Evolutionary conservation across 176 grass and related monocot genomes (phyloP).

Genomic region (Eremochloa ophiuroides): DNA sequence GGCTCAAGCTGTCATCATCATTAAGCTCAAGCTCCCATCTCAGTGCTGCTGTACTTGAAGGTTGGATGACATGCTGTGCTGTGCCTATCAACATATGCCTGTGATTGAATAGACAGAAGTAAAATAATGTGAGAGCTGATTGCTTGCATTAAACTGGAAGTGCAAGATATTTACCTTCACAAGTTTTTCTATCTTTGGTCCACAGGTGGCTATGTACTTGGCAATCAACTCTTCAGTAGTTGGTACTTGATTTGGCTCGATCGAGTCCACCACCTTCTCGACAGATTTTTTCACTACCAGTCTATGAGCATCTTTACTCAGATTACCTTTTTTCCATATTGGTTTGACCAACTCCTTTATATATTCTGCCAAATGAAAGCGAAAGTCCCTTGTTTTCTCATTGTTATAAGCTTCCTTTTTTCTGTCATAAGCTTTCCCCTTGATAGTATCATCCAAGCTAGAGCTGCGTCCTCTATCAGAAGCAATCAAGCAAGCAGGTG

Average conservation of each 20-base stretch:
- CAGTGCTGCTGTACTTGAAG: conserved; percentile 3
- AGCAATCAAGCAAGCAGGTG: conserved; percentile 24
- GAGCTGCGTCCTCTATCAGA: conserved; percentile 22
- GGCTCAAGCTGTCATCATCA: conserved; percentile 9
- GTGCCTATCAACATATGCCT: conserved; percentile 52
- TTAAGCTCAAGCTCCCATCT: conserved; percentile 17
- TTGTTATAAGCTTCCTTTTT: conserved; percentile 13
- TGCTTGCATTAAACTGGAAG: conserved; percentile 1
- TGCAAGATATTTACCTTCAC: conserved; percentile 50
- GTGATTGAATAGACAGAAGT: conserved; percentile 19
- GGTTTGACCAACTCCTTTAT: conserved; percentile 72
- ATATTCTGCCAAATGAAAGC: conserved; percentile 56
- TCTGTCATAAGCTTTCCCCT: conserved; percentile 23
- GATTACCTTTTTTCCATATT: conserved; percentile 54
- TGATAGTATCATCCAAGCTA: conserved; percentile 28
- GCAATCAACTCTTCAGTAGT: conserved; percentile 31
- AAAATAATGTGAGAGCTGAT: conserved; percentile 19
- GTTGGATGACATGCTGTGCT: conserved; percentile 11
- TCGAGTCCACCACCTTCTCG: conserved; percentile 50
- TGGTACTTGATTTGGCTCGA: conserved; percentile 54
- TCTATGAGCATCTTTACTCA: conserved; percentile 67
- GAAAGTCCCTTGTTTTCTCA: conserved; percentile 37
- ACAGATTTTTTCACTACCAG: conserved; percentile 57
- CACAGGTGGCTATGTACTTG: conserved; percentile 32
- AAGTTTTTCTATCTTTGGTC: conserved; percentile 56